These are phyloP conservation scores for Neohortaea acidophila DNA, from an alignment of 495 filamentous ascomycete species.

Conservation along the genomic window DNA sequence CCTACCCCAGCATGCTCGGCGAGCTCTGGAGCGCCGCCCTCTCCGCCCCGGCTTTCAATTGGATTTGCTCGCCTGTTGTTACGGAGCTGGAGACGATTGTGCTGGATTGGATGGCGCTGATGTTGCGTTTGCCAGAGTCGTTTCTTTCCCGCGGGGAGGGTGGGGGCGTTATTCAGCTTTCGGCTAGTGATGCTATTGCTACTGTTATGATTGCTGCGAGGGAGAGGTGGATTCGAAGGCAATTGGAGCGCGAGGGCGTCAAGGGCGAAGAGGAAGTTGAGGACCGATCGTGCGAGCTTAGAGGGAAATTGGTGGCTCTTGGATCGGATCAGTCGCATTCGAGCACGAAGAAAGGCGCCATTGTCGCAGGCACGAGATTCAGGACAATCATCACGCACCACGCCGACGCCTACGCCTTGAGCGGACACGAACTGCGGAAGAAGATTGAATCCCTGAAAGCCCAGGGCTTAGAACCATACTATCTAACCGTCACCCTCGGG, in stretches of 20 bases:
- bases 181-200: conserved; percentile 75
- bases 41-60: conserved; percentile 87
- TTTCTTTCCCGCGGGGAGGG: conserved; percentile 66
- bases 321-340: conserved; percentile 68
- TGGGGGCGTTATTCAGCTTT: conserved; percentile 90
- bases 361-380: conserved; percentile 71
- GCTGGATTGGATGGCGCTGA: conserved; percentile 76
- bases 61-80: conserved; percentile 88
- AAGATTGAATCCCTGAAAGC: conserved; percentile 45
- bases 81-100: conserved; percentile 93
- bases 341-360: conserved; percentile 71
- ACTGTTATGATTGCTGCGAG: conserved; percentile 80
- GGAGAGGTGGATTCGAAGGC: conserved; percentile 43
- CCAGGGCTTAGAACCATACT: conserved; percentile 68
- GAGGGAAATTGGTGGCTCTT: conserved; percentile 63
- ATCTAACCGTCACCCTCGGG: conserved; percentile 69
- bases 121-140: conserved; percentile 55
- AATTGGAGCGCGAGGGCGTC: conserved; percentile 30
- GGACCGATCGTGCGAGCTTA: conserved; percentile 47
- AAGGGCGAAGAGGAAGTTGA: conserved; percentile 43
- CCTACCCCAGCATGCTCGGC: conserved; percentile 77
- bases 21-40: conserved; percentile 87
- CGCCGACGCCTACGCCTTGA: conserved; percentile 55
- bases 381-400: conserved; percentile 46
- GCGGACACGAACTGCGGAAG: conserved; percentile 41